Evolutionary conservation across 371 early-diverging fungal species (phyloP), one percentile per base, ranked within the genome.

Genomic region (Rhizomucor miehei): DNA sequence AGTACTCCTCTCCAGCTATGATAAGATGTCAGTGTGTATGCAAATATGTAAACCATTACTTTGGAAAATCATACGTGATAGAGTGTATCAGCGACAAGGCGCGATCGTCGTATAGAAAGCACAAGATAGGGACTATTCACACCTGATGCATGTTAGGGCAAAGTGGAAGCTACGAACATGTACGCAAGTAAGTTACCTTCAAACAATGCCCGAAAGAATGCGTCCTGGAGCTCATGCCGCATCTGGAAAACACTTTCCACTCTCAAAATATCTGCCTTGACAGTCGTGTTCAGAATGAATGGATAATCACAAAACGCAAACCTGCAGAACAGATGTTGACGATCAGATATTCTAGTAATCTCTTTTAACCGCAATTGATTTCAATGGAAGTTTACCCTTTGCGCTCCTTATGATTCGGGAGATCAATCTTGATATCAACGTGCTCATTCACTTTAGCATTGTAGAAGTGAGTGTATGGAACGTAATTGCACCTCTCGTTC

Each of bases 161-260:
- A 14, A 23, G 6, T 37, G 3, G 1, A 39, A 14, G 6, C 1
- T 39, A 19, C 19, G 21, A 23, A 44, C 12, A 9, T 12, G 19
- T 12, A 24, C 16, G 24, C 13, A 52, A 21, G 11, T 2, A 46
- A 8, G 1, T 23, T 60, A 71, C 75, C 79, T 71, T 75, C 73
- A 67, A 94, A 93, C 77, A 94, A 75, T n/a, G 92, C 89, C 20
- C 92, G 67, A 60, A 93, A 94, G 60, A 93, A 93, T 14, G 94
- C 83, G 73, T 81, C 77, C 44, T 81, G 82, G 1, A 81, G 65
- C 53, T 82, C 82, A 12, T 81, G 80, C 39, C 91, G 70, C 90
- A 91, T 93, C 45, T 84, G 81, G 57, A 89, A 82, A 58, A 89
- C 86, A 44, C 85, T 85, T 54, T 93, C 94, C 12, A 89, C 83